Percentiles rank a stretch among this genome's conserved stretches.
Evolutionary conservation across 352 stramenopile genomes (phyloP).

Genomic region (Thraustochytrium sp.): DNA sequence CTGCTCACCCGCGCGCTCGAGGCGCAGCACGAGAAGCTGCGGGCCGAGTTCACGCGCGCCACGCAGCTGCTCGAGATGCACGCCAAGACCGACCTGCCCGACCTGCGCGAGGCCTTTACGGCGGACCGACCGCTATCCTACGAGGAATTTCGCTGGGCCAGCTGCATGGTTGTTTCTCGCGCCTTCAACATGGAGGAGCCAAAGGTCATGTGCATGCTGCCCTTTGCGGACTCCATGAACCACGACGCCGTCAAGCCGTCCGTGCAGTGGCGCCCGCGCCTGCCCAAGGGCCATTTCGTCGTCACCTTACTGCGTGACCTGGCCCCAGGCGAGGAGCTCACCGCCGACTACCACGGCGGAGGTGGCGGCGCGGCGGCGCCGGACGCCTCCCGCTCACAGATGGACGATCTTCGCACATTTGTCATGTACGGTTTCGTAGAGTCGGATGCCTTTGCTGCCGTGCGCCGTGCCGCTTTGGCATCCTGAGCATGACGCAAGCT

Average conservation of each 20-base stretch:
- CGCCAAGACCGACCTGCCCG: neutral
- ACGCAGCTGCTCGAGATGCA: neutral
- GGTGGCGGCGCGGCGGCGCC: too few relatives aligned
- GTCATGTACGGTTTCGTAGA: slow-evolving; percentile 42
- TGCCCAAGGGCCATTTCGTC: slow-evolving; percentile 12
- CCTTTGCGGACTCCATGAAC: slow-evolving; percentile 41
- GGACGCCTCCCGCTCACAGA: neutral
- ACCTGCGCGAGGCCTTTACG: neutral
- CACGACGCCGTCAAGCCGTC: neutral
- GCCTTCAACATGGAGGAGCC: slow-evolving; percentile 38
- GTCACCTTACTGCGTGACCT: neutral
- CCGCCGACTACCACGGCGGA: slow-evolving; percentile 4
- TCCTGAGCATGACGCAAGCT: too few relatives aligned
- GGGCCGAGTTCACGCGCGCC: neutral
- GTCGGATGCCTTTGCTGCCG: neutral
- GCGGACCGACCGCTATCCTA: neutral
- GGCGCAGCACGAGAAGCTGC: slow-evolving; percentile 21
- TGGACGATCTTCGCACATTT: slow-evolving; percentile 6
- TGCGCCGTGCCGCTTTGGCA: neutral
- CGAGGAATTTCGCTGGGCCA: slow-evolving; percentile 22
- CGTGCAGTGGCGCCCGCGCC: slow-evolving; percentile 4
- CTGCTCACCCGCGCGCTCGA: neutral
- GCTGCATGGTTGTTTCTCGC: slow-evolving; percentile 31
- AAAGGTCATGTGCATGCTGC: slow-evolving; percentile 40
- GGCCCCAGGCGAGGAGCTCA: neutral